phyloP scores from a whole-genome alignment of 495 filamentous ascomycete genomes.

The Penicillium angulare region DNA sequence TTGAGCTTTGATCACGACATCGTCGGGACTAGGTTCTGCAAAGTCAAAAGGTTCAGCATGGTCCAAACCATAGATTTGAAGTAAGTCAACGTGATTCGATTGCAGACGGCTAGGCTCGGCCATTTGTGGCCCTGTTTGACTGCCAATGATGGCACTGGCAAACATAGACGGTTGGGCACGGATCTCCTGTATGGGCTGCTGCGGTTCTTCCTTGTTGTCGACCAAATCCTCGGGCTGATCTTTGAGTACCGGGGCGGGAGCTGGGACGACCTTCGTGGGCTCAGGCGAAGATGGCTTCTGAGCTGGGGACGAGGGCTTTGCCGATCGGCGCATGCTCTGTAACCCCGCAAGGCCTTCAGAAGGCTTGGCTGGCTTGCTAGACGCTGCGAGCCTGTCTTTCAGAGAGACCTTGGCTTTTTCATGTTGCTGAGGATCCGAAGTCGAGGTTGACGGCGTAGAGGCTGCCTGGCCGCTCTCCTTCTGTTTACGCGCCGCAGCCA shows the following conservation, averaged over 20 bases:
- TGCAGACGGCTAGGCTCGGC: constrained; percentile 41
- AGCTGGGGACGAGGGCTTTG: constrained; percentile 18
- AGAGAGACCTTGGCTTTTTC: constrained; percentile 28
- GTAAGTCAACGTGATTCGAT: constrained; percentile 43
- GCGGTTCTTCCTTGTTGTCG: constrained; percentile 11
- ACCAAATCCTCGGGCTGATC: constrained; percentile 1
- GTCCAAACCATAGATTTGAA: constrained; percentile 49
- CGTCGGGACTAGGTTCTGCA: constrained; percentile 90
- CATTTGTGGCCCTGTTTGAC: constrained; percentile 23
- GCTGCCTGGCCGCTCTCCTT: constrained; percentile 61
- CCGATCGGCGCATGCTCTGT: constrained; percentile 19
- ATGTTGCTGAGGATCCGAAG: constrained; percentile 1
- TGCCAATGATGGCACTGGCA: constrained; percentile 65
- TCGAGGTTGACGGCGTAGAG: constrained; percentile 14
- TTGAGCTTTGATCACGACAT: constrained; percentile 83
- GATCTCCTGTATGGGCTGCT: constrained; percentile 20
- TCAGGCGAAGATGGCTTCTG: constrained; percentile 21
- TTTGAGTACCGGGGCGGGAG: background rate
- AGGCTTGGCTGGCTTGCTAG: constrained; percentile 28
- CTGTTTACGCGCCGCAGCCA: constrained; percentile 87
- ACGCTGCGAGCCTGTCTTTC: constrained; percentile 37
- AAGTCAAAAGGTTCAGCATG: constrained; percentile 64
- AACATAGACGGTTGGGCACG: constrained; percentile 62
- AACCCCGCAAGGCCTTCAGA: constrained; percentile 27
- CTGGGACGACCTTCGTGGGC: background rate